Base-by-base conservation (phyloP, 2,329 filamentous ascomycete genomes). In the Nothophoma quercina region DNA sequence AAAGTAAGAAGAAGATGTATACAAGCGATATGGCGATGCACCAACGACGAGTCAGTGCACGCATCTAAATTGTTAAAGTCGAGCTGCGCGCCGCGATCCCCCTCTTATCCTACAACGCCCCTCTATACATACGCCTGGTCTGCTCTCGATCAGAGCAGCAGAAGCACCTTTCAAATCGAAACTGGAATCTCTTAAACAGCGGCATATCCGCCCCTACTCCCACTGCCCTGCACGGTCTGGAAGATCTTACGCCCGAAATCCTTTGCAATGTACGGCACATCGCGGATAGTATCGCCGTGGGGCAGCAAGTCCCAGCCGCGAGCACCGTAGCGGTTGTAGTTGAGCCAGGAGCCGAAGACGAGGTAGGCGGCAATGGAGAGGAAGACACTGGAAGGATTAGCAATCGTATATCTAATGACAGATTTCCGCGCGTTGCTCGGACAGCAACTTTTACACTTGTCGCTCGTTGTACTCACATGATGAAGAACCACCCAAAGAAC, bases 321-420 rank as follows among this genome's bases (percentile, higher is more conserved):
- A 44, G 93, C 93, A 39, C 93, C 93, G 75, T 96, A 96, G 57
- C 93, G 90, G 79, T 92, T 97, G 83, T 98, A 98, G 81, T 98
- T 98, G 73, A 98, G 87, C 95, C 95, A 99, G 16, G 93, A 96
- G 60, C 93, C 93, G 70, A 98, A 98, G 73, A 98, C 96, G 61
- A 99, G 87, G 78, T 98, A 99, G 19, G 93, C 80, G 2, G 95
- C 91, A 32, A 87, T 88, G 36, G 85, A 85, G 58, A 98, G 83
- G 83, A 99, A 99, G 54, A 88, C 78, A 63, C 93, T 96, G 15
- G 9, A 7, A 7, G 0, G 23, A 45, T 65, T 55, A 65, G 60
- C 46, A 51, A 13, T 2, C 32, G 22, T 9, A 6, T 7, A n/a
- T 26, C 41, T n/a, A n/a, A n/a, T n/a, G n/a, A n/a, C n/a, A n/a